These are phyloP conservation scores for Emericellopsis atlantica DNA, from an alignment of 2,329 filamentous ascomycete species.

Conservation along the genomic window DNA sequence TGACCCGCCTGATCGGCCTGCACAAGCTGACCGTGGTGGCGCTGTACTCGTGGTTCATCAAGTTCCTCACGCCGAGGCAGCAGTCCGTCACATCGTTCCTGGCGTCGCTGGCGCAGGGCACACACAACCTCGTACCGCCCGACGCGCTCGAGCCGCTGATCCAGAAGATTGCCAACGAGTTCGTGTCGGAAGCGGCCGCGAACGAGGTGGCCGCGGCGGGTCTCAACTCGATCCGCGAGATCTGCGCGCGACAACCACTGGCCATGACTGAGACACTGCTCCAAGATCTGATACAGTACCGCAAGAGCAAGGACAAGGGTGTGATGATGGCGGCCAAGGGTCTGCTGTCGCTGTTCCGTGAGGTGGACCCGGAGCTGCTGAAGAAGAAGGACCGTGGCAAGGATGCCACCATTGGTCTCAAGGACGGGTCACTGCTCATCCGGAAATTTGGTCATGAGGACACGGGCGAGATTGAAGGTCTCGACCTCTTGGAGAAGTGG, in stretches of 20 bases:
- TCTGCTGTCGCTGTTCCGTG: constrained; percentile 77
- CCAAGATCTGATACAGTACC: constrained; percentile 90
- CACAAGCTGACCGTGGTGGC: constrained; percentile 85
- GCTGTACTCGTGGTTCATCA: constrained; percentile 94
- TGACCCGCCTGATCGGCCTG: constrained; percentile 80
- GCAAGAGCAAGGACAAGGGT: constrained; percentile 95
- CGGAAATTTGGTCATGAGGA: constrained; percentile 74
- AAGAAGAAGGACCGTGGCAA: constrained; percentile 86
- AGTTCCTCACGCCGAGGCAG: constrained; percentile 79
- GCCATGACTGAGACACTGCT: constrained; percentile 93
- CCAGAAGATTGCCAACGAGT: constrained; percentile 95
- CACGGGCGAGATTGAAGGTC: constrained; percentile 72
- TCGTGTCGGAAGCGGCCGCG: constrained; percentile 88
- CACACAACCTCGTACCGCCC: constrained; percentile 82
- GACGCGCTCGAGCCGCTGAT: constrained; percentile 84
- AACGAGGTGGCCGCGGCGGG: constrained; percentile 85
- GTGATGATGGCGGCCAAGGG: constrained; percentile 98
- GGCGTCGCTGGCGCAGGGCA: constrained; percentile 82
- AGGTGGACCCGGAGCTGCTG: constrained; percentile 80
- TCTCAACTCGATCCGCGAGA: constrained; percentile 87
- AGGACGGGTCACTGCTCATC: constrained; percentile 61
- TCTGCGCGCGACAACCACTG: constrained; percentile 85
- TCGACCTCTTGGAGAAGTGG: constrained; percentile 85
- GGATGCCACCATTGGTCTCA: constrained; percentile 73
- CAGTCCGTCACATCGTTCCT: constrained; percentile 86